These are phyloP conservation scores for Arabidopsis thaliana DNA, from an alignment of 345 rosid species.

Conservation along the genomic window TAIR10.1 NC_003076.8:17842501-17843000, in stretches of 20 bases:
- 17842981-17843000: constrained; percentile 49
- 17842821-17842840: constrained; percentile 84
- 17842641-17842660: constrained; percentile 91
- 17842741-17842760: constrained; percentile 19
- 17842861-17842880: constrained; percentile 51
- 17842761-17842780: constrained; percentile 89
- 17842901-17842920: constrained; percentile 28
- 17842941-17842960: constrained; percentile 18
- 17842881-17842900: constrained; percentile 49
- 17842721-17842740: constrained; percentile 44
- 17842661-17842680: constrained; percentile 94
- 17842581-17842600: constrained; percentile 80
- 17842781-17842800: constrained; percentile 82
- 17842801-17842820: constrained; percentile 89
- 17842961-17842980: constrained; percentile 46
- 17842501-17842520: constrained; percentile 88
- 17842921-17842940: constrained; percentile 14
- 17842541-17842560: constrained; percentile 95
- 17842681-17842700: not conserved
- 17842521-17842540: constrained; percentile 84
- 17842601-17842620: constrained; percentile 85
- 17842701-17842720: not conserved
- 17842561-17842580: constrained; percentile 81
- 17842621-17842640: constrained; percentile 71
- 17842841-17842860: constrained; percentile 89